Base-by-base conservation (phyloP, 805 yeast genomes). In the Suhomyces sp. region DNA sequence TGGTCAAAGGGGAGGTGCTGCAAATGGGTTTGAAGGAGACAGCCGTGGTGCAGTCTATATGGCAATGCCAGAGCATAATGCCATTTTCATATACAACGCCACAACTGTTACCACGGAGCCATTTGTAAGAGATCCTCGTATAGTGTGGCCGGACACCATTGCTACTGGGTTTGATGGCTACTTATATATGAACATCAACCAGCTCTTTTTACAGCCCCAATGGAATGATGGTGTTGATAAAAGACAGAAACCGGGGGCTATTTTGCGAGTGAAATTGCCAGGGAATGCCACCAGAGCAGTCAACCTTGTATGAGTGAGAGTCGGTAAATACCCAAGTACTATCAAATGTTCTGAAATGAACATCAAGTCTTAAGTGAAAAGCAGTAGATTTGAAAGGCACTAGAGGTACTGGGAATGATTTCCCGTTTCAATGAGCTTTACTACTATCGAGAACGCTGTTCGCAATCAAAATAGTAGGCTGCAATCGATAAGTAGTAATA, bases 21-120 rank as follows among this genome's bases (percentile, higher is more conserved):
- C 46, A 7, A 43, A 43, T 25, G 46, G 46, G 22, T 43, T 43
- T 25, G 46, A 43, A n/a, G 46, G 46, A 15, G 46, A 43, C n/a
- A 6, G 7, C 5, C 22, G 15, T 9, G 46, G 46, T 20, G 9
- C 17, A 8, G n/a, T 43, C 35, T 43, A 43, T 25, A 43, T 43
- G 46, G 8, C 22, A n/a, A 43, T 43, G 37, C 46, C 46, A 15
- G 35, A 43, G 10, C 35, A 43, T 3, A 43, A 43, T 17, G 46
- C 46, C 12, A 43, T 43, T 24, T 43, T 25, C 24, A 2, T 22
- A 5, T 43, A 43, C 46, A 43, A 43, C 21, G 7, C 22, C 7
- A 25, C 31, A 3, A 25, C 35, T 15, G 27, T 27, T 25, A 25
- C 46, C n/a, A n/a, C n/a, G 4, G 22, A 43, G 24, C 35, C 46